A percentile compares a stretch with the other conserved stretches of the same genome.
These are phyloP conservation scores for Pulveroboletus ravenelii DNA, from an alignment of 768 basidiomycete genomes.

Conservation along the genomic window DNA sequence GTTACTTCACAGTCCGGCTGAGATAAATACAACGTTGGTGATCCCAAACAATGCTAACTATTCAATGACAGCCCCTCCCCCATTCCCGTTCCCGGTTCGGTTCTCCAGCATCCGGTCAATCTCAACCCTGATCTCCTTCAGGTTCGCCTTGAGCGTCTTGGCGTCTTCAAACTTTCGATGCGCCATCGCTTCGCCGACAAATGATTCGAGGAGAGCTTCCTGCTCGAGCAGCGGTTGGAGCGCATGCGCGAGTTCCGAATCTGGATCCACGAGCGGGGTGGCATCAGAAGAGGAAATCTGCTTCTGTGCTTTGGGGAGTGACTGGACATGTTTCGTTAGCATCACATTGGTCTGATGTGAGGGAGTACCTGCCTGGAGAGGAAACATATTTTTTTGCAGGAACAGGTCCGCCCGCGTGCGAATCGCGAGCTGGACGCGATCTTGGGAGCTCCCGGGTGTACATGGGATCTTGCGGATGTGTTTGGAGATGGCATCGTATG, in stretches of 20 bases:
- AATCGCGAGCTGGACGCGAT: conserved; percentile 80
- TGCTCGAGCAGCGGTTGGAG: conserved; percentile 92
- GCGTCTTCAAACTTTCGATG: conserved; percentile 96
- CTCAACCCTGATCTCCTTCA: conserved; percentile 80
- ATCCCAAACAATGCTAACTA: too few relatives aligned
- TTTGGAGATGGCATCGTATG: conserved; percentile 87
- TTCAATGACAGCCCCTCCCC: background rate
- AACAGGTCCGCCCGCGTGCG: conserved; percentile 72
- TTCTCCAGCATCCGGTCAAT: conserved; percentile 62
- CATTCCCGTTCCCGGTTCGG: conserved; percentile 15
- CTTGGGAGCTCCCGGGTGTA: conserved; percentile 66
- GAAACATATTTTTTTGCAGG: conserved; percentile 87
- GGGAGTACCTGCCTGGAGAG: conserved; percentile 22
- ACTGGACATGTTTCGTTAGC: conserved; percentile 25
- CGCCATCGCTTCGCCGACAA: conserved; percentile 84
- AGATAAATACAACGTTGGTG: too few relatives aligned
- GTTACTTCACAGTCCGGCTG: too few relatives aligned
- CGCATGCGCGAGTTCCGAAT: conserved; percentile 63
- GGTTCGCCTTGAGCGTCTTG: conserved; percentile 71
- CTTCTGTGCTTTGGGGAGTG: conserved; percentile 47
- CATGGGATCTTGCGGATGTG: conserved; percentile 73
- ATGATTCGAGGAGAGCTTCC: conserved; percentile 85
- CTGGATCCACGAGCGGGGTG: conserved; percentile 47
- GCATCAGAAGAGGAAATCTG: conserved; percentile 10
- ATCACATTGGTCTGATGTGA: background rate